Evolutionary conservation across 371 early-diverging fungal genomes (phyloP), one percentile per base, ranked within the genome.

Genomic region (Parasitella parasitica): DNA sequence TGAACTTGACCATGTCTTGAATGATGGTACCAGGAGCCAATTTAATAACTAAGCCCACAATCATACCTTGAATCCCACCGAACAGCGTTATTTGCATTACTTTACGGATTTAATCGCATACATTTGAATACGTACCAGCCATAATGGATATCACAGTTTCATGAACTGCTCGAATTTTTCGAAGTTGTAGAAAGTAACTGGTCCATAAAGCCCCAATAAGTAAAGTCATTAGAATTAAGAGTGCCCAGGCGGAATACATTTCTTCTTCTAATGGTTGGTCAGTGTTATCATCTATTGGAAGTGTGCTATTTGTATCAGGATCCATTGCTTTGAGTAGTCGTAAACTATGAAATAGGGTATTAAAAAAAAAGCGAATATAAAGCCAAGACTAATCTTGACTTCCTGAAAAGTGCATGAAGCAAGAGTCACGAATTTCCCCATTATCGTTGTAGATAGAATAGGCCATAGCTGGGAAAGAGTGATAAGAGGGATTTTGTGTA

Each of bases 71-170:
- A 34, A 16, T 6, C 37, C 13, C 11, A 38, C n/a, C 28, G 20
- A 18, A 41, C 12, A 32, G 5, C 7, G 3, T 56, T 18, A 41
- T 12, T 22, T 18, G 49, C 4, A 3, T 11, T 46, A 3, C 20
- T 24, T 22, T 13, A 4, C 46, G 22, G 37, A 11, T 12, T 22
- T 20, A 11, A 11, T 28, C 11, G 2, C 5, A 12, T 48, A 26
- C 12, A 13, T 3, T 28, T 26, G 0, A 43, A 53, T 61, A 52
- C 34, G 8, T 80, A 79, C 93, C 95, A 22, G 94, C 89, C 70
- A 94, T 85, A 59, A 96, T 93, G 28, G 97, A 92, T 52, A 96
- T 90, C 46, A 96, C 94, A 0, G 93, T 93, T 64, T 97, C 97
- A 75, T 97, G 96, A 60, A 96, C 84, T 24, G 89, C 88, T 27